Conservation (phyloP, 1,284 basidiomycete genomes). For the Farysia itapuensis region DNA sequence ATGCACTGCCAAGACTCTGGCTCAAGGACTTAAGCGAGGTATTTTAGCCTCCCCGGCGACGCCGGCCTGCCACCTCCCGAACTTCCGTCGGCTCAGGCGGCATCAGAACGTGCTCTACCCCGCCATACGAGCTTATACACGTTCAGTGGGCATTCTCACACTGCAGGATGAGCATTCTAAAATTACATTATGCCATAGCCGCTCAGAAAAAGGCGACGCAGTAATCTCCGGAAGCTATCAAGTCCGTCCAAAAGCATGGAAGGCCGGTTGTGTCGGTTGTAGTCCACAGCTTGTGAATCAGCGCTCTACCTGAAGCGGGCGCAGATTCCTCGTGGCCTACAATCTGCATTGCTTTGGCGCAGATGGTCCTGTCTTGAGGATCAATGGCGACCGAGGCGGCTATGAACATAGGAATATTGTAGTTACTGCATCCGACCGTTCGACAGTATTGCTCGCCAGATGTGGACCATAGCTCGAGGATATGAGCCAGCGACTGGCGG, state of each 20-base stretch:
- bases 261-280: constrained; percentile 14
- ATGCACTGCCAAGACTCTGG: too few species aligned
- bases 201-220: constrained; percentile 21
- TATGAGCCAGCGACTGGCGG: constrained; percentile 1
- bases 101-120: too few species aligned
- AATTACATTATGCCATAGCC: too few species aligned
- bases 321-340: constrained; percentile 26
- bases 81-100: too few species aligned
- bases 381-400: constrained; percentile 17
- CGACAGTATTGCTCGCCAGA: constrained; percentile 23
- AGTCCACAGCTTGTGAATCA: constrained; percentile 24
- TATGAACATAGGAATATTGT: constrained; percentile 22
- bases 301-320: constrained; percentile 10
- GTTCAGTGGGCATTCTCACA: too few species aligned
- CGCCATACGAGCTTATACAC: too few species aligned
- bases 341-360: constrained; percentile 25
- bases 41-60: too few species aligned
- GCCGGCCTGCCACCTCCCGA: too few species aligned
- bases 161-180: too few species aligned
- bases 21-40: too few species aligned
- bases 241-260: constrained; percentile 24
- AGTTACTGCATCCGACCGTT: constrained; percentile 23
- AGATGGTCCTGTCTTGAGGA: constrained; percentile 12
- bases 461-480: constrained; percentile 20
- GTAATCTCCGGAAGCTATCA: constrained; percentile 13